Conservation (phyloP, 1,284 basidiomycete genomes). For the Naganishia sp. region DNA sequence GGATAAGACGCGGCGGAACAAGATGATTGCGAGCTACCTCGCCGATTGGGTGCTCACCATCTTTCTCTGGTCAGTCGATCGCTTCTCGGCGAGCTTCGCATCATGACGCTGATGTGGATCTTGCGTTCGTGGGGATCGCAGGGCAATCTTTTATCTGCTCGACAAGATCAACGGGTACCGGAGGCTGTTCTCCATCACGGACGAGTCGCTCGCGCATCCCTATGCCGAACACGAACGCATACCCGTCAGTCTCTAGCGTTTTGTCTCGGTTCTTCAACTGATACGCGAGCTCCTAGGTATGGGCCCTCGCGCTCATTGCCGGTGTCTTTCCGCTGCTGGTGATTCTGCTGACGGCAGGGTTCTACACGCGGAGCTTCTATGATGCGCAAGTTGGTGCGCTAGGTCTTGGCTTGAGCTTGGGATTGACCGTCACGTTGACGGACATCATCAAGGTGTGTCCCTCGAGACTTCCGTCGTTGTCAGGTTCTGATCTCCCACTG, state of each 20-base stretch:
- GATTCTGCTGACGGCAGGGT: slow-evolving; percentile 67
- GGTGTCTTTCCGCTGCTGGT: slow-evolving; percentile 68
- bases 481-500: background rate
- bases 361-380: slow-evolving; percentile 77
- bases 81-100: slow-evolving; percentile 50
- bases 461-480: background rate
- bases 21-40: slow-evolving; percentile 46
- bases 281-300: slow-evolving; percentile 49
- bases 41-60: slow-evolving; percentile 53
- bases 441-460: slow-evolving; percentile 68
- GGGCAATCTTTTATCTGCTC: slow-evolving; percentile 68
- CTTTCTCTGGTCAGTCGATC: slow-evolving; percentile 45
- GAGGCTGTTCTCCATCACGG: slow-evolving; percentile 75
- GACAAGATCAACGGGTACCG: slow-evolving; percentile 78
- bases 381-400: slow-evolving; percentile 80
- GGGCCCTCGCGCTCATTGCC: slow-evolving; percentile 67
- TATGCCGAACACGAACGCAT: slow-evolving; percentile 81
- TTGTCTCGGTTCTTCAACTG: background rate
- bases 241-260: slow-evolving; percentile 60
- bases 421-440: slow-evolving; percentile 64
- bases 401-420: slow-evolving; percentile 56
- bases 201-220: slow-evolving; percentile 68
- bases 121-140: background rate
- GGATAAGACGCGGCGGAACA: slow-evolving; percentile 21
- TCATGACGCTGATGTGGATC: background rate